phyloP scores from a whole-genome alignment of 345 rosid genomes.

The Populus simonii region DNA sequence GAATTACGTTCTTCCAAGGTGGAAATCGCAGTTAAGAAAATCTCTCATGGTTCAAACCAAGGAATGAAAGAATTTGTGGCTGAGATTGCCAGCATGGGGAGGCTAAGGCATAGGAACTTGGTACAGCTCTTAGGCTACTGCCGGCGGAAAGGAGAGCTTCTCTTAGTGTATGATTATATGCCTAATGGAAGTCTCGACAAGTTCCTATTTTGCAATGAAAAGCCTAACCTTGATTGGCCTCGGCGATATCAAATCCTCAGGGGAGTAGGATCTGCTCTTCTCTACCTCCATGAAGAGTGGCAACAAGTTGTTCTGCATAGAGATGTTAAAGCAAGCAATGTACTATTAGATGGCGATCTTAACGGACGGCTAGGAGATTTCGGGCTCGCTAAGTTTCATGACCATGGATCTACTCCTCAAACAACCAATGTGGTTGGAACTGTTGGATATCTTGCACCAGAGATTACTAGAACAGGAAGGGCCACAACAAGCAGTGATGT shows the following conservation, averaged over 20 bases:
- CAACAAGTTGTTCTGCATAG: conserved; percentile 19
- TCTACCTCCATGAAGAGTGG: conserved; percentile 25
- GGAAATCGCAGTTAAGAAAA: conserved; percentile 17
- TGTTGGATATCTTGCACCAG: conserved; percentile 19
- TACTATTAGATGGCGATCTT: conserved; percentile 18
- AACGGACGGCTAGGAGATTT: conserved; percentile 22
- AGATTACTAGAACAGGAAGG: conserved; percentile 11
- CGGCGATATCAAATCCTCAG: conserved; percentile 11
- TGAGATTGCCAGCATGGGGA: conserved; percentile 21
- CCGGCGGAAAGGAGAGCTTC: conserved; percentile 18
- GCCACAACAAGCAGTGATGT: conserved; percentile 17
- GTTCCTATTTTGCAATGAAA: conserved; percentile 1
- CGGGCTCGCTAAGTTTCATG: conserved; percentile 19
- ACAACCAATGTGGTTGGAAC: conserved; percentile 26
- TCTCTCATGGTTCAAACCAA: conserved; percentile 17
- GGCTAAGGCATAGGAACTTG: conserved; percentile 21
- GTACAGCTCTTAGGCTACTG: conserved; percentile 22
- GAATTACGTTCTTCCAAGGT: conserved; percentile 7
- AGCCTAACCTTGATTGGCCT: conserved; percentile 5
- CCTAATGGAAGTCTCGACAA: conserved; percentile 24
- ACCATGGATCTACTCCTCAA: conserved; percentile 21
- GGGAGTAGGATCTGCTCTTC: conserved; percentile 21
- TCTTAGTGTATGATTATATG: conserved; percentile 26
- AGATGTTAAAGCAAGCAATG: conserved; percentile 21
- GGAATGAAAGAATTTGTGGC: conserved; percentile 24